These are phyloP conservation scores for Drechslerella dactyloides DNA, from an alignment of 2,329 filamentous ascomycete species.

Conservation along the genomic window DNA sequence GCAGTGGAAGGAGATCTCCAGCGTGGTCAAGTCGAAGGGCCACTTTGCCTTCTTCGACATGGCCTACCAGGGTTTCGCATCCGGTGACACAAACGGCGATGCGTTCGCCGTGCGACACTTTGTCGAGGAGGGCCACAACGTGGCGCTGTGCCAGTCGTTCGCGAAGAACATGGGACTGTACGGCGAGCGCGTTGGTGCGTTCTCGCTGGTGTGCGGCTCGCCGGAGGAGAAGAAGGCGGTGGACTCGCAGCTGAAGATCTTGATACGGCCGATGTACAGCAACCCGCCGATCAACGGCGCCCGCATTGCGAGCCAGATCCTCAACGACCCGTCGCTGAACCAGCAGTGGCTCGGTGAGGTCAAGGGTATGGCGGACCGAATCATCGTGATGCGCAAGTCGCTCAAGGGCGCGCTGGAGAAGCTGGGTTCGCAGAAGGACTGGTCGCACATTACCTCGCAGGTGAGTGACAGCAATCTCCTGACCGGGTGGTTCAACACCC, in stretches of 20 bases:
- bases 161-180: slow-evolving; percentile 97
- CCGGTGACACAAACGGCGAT: slow-evolving; percentile 82
- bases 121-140: slow-evolving; percentile 68
- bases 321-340: slow-evolving; percentile 83
- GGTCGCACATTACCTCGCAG: slow-evolving; percentile 98
- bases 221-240: slow-evolving; percentile 68
- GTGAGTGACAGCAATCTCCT: no score
- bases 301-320: slow-evolving; percentile 79
- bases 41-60: slow-evolving; percentile 99
- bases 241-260: slow-evolving; percentile 84
- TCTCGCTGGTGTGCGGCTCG: slow-evolving; percentile 90
- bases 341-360: slow-evolving; percentile 92
- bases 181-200: slow-evolving; percentile 92
- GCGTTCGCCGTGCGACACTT: slow-evolving; percentile 95
- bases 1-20: slow-evolving; percentile 90
- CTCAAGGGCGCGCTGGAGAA: slow-evolving; percentile 81
- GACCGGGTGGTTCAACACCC: no score
- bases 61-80: slow-evolving; percentile 97
- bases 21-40: slow-evolving; percentile 74
- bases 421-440: slow-evolving; percentile 82
- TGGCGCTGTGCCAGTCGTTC: slow-evolving; percentile 67
- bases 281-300: slow-evolving; percentile 96
- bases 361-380: slow-evolving; percentile 90
- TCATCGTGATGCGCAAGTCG: slow-evolving; percentile 85
- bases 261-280: slow-evolving; percentile 94